Base-by-base conservation (phyloP, 2,329 filamentous ascomycete species). In the Fusarium protoensiforme region DNA sequence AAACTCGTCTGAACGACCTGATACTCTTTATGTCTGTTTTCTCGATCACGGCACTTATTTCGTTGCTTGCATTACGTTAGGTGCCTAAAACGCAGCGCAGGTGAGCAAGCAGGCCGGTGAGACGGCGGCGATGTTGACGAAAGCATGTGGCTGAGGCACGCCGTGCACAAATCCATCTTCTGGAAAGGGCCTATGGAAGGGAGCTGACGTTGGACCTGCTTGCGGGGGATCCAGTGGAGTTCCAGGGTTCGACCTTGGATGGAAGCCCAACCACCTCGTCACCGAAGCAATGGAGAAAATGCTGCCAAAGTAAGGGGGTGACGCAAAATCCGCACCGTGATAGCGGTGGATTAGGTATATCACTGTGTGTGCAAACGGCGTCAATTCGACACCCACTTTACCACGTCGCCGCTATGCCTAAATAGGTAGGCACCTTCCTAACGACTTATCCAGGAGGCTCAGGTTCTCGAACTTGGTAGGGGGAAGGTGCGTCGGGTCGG, bases 391-490 rank as follows among this genome's bases (percentile, higher is more conserved):
- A 39, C 33, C 43, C 20, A 20, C 16, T 62, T 10, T 36, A 39
- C n/a, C 33, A 38, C 56, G 59, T 33, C 13, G 4, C 3, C 18
- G 9, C 58, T 53, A 62, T 62, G 14, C 68, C 62, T 18, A 62
- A 65, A 64, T 27, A 60, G 64, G 41, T 36, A 60, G 64, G 41
- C 16, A 57, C 27, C 48, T 36, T 35, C 43, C 38, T 53, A 53
- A 51, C 46, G 18, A 53, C 46, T 20, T 67, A 36, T 31, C 63
- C 57, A 61, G 58, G 64, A 59, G 64, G 56, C 60, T 59, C 57
- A 61, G 56, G 64, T 69, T 62, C 61, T 67, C 60, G 56, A 57
- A 69, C 58, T 69, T 74, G 60, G 62, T 73, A 75, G 70, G 70
- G 72, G 64, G 73, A 63, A 68, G 58, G 60, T 71, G 35, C 33